Percentiles rank a stretch among this genome's conserved stretches.
phyloP scores from a whole-genome alignment of 805 yeast genomes.

The Yarrowia sp. region DNA sequence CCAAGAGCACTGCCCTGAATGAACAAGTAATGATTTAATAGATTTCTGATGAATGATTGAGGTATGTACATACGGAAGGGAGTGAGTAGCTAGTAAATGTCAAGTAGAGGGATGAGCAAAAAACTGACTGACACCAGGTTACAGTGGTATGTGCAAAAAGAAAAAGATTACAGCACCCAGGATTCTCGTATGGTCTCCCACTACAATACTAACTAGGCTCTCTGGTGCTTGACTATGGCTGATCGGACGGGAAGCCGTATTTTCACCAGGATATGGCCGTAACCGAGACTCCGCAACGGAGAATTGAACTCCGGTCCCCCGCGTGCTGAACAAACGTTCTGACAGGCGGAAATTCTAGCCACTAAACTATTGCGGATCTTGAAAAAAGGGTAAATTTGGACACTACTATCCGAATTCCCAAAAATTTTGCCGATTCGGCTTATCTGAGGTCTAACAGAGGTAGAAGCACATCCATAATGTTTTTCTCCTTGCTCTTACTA shows the following conservation, averaged over 20 bases:
- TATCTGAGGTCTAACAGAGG: no score
- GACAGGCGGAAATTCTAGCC: constrained; percentile 45
- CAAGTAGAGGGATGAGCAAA: no score
- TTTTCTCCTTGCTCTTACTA: no score
- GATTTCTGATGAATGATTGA: background rate
- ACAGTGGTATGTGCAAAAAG: no score
- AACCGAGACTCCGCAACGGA: constrained; percentile 10
- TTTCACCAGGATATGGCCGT: constrained; percentile 15
- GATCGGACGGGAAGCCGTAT: constrained; percentile 17
- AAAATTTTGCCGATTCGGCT: background rate
- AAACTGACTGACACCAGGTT: no score
- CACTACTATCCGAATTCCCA: background rate
- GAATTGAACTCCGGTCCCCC: constrained; percentile 19
- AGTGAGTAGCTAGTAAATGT: no score
- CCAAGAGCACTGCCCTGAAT: background rate
- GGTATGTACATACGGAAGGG: no score
- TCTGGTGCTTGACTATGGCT: constrained; percentile 19
- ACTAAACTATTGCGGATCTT: constrained; percentile 38
- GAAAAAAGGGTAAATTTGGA: background rate
- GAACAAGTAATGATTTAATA: background rate
- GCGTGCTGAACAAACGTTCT: constrained; percentile 26
- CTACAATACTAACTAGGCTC: constrained; percentile 16
- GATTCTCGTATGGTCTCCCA: constrained; percentile 19
- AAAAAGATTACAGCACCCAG: constrained; percentile 4
- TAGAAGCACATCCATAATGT: no score